Base-by-base conservation (phyloP, 2,329 filamentous ascomycete species). In the Aureobasidium sp. region DNA sequence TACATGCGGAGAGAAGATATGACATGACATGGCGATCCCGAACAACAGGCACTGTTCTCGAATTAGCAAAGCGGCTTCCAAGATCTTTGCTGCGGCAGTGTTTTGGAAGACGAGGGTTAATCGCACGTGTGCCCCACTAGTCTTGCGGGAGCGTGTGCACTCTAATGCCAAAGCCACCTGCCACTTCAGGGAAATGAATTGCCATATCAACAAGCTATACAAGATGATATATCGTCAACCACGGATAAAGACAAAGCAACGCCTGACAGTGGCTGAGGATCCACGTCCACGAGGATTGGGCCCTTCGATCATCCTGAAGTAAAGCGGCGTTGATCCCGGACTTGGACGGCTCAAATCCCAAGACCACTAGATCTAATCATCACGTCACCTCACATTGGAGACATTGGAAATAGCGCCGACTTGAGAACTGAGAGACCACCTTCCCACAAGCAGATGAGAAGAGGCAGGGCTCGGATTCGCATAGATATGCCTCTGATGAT, bases 161-260 rank as follows among this genome's bases (percentile, higher is more conserved):
- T 57, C 21, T 57, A 21, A 44, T 51, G 32, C 41, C 29, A 39
- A 57, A 57, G 53, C 53, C 53, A 57, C 53, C 53, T 57, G 39
- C 53, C 53, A 45, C 53, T 48, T 48, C 42, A 58, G 42, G 54
- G 54, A 58, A 48, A 58, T 58, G 54, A 58, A 48, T 32, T 39
- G 54, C 42, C 54, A 44, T 29, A 47, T 47, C 29, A 36, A 29
- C 32, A 13, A 10, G 54, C 25, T 45, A 47, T 32, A 54, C 21
- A 42, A 21, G 21, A 11, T 41, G 50, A 54, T 54, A 42, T 54
- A 42, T 25, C n/a, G n/a, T 34, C n/a, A 48, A 48, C 54, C 54
- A 58, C 47, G 54, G 42, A 32, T 39, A n/a, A 21, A 39, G 30
- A 34, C 27, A 57, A 57, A 57, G 53, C 41, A 45, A 57, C 53